These are phyloP conservation scores for Oldenlandia corymbosa DNA, from an alignment of 257 asterid genomes.

Conservation along the genomic window DNA sequence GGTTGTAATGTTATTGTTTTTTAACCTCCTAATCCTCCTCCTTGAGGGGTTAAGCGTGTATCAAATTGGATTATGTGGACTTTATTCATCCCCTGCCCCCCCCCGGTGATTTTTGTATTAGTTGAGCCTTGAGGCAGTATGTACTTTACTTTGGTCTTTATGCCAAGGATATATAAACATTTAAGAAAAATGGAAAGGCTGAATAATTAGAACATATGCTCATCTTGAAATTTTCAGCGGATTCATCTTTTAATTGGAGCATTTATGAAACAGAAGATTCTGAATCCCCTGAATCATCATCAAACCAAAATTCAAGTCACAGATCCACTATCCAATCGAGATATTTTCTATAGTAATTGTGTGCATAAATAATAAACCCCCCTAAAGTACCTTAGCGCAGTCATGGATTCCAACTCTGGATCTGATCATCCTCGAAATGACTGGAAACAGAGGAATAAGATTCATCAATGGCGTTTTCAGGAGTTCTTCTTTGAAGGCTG, in stretches of 20 bases:
- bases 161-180: no score
- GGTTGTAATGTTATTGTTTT: no score
- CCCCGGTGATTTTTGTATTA: no score
- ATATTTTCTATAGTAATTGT: no score
- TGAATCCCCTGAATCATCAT: slow-evolving; percentile 50
- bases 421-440: slow-evolving; percentile 33
- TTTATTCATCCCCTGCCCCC: no score
- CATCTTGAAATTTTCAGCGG: slow-evolving; percentile 68
- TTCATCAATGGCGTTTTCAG: slow-evolving; percentile 19
- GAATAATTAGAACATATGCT: slow-evolving; percentile 52
- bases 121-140: no score
- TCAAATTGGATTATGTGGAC: no score
- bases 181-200: no score
- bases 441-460: slow-evolving; percentile 44
- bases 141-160: no score
- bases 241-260: slow-evolving; percentile 63
- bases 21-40: no score
- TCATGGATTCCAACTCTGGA: slow-evolving; percentile 62
- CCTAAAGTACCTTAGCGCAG: slow-evolving; percentile 79
- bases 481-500: slow-evolving; percentile 24
- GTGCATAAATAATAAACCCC: not conserved
- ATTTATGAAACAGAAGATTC: slow-evolving; percentile 75
- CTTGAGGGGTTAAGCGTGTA: no score
- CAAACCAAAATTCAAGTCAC: not conserved
- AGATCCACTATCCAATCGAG: no score